Evolutionary conservation across 148 eudicot species (phyloP).

Genomic region (Amaranthus palmeri): DNA sequence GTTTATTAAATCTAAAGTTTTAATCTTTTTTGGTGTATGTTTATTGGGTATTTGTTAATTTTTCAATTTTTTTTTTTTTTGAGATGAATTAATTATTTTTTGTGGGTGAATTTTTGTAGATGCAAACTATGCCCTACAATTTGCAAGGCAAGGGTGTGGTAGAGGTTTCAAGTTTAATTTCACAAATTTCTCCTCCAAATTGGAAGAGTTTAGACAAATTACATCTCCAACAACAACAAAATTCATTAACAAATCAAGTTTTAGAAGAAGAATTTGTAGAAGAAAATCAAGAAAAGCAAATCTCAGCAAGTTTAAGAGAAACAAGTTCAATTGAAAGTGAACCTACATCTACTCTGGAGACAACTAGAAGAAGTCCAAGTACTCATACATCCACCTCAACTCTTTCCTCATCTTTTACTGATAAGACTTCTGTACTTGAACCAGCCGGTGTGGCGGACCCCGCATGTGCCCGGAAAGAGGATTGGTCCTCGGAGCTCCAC

Average conservation of each 20-base stretch:
- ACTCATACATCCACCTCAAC: conserved; percentile 63
- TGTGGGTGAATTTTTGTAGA: conserved; percentile 29
- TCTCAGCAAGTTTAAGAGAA: conserved; percentile 1
- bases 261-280: not conserved
- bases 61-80: not conserved
- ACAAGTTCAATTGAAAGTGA: conserved; percentile 37
- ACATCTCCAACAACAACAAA: conserved; percentile 6
- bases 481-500: conserved; percentile 17
- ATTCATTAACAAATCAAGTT: too few relatives aligned
- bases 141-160: conserved; percentile 54
- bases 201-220: conserved; percentile 22
- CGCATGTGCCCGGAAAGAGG: conserved; percentile 13
- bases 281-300: not conserved
- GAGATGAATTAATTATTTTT: conserved; percentile 4
- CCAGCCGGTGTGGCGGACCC: conserved; percentile 45
- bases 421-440: conserved; percentile 17
- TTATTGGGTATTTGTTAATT: not conserved
- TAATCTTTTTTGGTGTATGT: not conserved
- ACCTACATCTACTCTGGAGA: conserved; percentile 76
- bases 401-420: conserved; percentile 46
- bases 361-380: conserved; percentile 49
- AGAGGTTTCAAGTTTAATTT: conserved; percentile 18
- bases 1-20: not conserved
- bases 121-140: conserved; percentile 72
- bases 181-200: conserved; percentile 20